Evolutionary conservation across 1,284 basidiomycete genomes (phyloP).

Genomic region (Cystobasidium sp.): DNA sequence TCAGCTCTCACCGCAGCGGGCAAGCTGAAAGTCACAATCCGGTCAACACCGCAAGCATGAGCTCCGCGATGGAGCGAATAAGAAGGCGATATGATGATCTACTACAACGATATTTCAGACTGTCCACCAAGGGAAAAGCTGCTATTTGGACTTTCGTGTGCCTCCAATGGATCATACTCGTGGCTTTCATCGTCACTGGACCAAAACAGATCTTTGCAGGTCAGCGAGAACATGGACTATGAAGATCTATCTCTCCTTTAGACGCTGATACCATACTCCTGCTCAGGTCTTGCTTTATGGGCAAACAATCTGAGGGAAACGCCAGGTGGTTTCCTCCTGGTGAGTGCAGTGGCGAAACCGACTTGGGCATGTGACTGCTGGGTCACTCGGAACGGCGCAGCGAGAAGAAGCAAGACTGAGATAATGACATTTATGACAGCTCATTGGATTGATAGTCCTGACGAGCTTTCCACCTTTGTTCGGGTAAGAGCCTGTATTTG

Average conservation of each 20-base stretch:
- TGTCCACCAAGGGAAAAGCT: constrained; percentile 15
- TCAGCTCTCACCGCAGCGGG: background rate
- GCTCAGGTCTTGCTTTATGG: constrained; percentile 70
- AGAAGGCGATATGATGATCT: constrained; percentile 17
- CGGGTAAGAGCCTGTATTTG: constrained; percentile 61
- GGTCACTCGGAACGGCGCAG: no score
- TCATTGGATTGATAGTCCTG: constrained; percentile 58
- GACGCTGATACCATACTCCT: background rate
- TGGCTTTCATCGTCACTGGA: constrained; percentile 63
- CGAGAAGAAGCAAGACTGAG: no score
- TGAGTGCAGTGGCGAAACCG: constrained; percentile 52
- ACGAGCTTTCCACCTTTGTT: constrained; percentile 77
- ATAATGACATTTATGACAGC: constrained; percentile 2
- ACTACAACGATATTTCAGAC: constrained; percentile 8
- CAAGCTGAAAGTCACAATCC: background rate
- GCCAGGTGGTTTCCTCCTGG: constrained; percentile 67
- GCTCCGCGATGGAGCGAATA: background rate
- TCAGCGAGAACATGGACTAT: constrained; percentile 9
- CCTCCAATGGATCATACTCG: constrained; percentile 45
- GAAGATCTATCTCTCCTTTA: background rate
- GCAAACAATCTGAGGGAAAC: constrained; percentile 67
- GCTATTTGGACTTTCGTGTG: constrained; percentile 38
- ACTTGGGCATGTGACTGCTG: no score
- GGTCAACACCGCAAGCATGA: background rate
- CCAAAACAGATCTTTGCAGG: constrained; percentile 64